Evolutionary conservation across 2,329 filamentous ascomycete species (phyloP), one percentile per base, ranked within the genome.

Genomic region (Coniochaeta sp.): DNA sequence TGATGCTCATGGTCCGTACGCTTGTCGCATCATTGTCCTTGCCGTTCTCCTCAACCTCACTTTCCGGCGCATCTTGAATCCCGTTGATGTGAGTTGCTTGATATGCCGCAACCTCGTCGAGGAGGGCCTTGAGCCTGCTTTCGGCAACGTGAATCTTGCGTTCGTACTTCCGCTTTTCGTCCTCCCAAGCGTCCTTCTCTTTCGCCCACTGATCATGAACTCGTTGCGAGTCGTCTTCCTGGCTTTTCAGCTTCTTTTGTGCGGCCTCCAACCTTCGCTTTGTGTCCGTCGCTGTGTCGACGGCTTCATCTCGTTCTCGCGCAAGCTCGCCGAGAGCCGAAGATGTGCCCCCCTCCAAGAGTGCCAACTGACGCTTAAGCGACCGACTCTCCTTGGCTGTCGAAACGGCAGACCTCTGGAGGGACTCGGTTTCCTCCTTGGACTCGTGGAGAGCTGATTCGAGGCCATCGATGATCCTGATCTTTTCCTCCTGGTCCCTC

Each of bases 91-190:
- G 81, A 2, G 78, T 78, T 50, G 80, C 80, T 67, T 92, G 86
- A 60, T 86, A 85, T 3, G 84, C 81, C n/a, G 87, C 86, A 57
- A 99, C 84, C 73, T 98, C 95, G 40, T 93, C 91, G 52, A 99
- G 79, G 12, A 99, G 83, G 12, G 85, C 81, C 71, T 93, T 95
- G 59, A 99, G 74, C 40, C 93, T 87, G 32, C 83, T 90, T 75
- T 99, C 95, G 1, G 92, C 89, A n/a, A 97, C 83, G 71, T 98
- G 93, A 16, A 96, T 77, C 66, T 90, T 91, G 60, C 90, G 87
- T 73, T 99, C 93, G 62, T 91, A 82, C 60, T 85, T 89, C 59
- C 93, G 87, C 68, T 86, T 89, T 71, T 96, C 92, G 55, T 89
- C 86, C 14, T 93, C 88, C 92, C 93, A 98, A 2, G 79, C 78